These are phyloP conservation scores for Cladosporium sphaerospermum DNA, from an alignment of 2,329 filamentous ascomycete species.

Conservation along the genomic window DNA sequence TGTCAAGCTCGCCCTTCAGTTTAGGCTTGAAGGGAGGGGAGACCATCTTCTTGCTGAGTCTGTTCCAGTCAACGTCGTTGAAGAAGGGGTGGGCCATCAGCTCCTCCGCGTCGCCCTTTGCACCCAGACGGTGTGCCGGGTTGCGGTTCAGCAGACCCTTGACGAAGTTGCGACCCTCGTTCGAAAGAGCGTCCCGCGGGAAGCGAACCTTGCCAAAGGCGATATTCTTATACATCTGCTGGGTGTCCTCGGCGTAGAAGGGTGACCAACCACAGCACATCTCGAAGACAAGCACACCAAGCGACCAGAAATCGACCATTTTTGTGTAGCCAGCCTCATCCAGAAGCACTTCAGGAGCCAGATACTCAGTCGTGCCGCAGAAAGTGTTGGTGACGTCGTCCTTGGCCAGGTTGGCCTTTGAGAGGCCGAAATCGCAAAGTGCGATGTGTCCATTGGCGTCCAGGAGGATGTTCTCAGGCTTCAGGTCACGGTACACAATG, in stretches of 20 bases:
- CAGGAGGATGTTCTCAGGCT: constrained; percentile 94
- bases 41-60: constrained; percentile 81
- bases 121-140: constrained; percentile 88
- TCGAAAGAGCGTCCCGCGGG: constrained; percentile 85
- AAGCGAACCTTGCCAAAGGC: constrained; percentile 98
- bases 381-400: constrained; percentile 99
- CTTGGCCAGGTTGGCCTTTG: constrained; percentile 93
- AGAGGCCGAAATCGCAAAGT: constrained; percentile 93
- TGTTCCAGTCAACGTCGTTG: constrained; percentile 85
- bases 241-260: constrained; percentile 97
- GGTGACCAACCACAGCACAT: constrained; percentile 99
- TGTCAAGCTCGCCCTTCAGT: constrained; percentile 90
- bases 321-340: constrained; percentile 98
- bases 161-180: constrained; percentile 94
- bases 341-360: constrained; percentile 88
- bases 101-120: constrained; percentile 85
- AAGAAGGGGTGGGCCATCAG: constrained; percentile 95
- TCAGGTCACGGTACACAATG: constrained; percentile 95
- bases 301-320: constrained; percentile 99
- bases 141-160: constrained; percentile 96
- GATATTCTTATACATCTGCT: constrained; percentile 99
- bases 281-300: constrained; percentile 95
- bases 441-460: constrained; percentile 98
- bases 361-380: constrained; percentile 95
- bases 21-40: constrained; percentile 97